Conservation (phyloP, 2,329 filamentous ascomycete genomes). For the Penicillium sp. region DNA sequence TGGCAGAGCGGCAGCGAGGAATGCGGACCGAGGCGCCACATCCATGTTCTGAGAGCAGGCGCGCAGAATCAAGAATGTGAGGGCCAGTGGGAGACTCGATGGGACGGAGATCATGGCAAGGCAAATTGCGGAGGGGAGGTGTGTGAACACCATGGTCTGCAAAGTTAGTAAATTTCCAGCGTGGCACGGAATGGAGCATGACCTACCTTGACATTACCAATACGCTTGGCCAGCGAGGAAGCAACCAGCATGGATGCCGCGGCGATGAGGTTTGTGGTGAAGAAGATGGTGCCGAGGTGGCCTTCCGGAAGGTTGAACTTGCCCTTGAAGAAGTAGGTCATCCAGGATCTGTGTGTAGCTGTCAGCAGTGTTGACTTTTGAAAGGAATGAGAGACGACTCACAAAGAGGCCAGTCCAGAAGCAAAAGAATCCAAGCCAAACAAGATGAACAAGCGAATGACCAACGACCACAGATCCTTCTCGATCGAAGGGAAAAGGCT, state of each 20-base stretch:
- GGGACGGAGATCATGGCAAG: conserved; percentile 65
- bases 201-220: conserved; percentile 52
- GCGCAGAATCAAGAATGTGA: conserved; percentile 63
- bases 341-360: conserved; percentile 40
- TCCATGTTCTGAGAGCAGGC: conserved; percentile 69
- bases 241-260: conserved; percentile 50
- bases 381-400: conserved; percentile 36
- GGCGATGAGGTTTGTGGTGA: conserved; percentile 47
- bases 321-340: conserved; percentile 58
- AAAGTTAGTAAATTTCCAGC: conserved; percentile 4
- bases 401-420: conserved; percentile 67
- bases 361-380: conserved; percentile 17
- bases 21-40: conserved; percentile 67
- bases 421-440: conserved; percentile 71
- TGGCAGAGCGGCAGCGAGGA: conserved; percentile 65
- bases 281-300: conserved; percentile 57
- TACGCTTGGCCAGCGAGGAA: conserved; percentile 66
- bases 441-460: conserved; percentile 61
- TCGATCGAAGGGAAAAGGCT: conserved; percentile 60
- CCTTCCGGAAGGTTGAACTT: conserved; percentile 58
- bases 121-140: conserved; percentile 68
- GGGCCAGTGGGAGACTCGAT: conserved; percentile 53
- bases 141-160: conserved; percentile 73
- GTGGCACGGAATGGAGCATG: background rate
- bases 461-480: conserved; percentile 39